These are phyloP conservation scores for Ballota nigra DNA, from an alignment of 257 asterid genomes.

Conservation along the genomic window DNA sequence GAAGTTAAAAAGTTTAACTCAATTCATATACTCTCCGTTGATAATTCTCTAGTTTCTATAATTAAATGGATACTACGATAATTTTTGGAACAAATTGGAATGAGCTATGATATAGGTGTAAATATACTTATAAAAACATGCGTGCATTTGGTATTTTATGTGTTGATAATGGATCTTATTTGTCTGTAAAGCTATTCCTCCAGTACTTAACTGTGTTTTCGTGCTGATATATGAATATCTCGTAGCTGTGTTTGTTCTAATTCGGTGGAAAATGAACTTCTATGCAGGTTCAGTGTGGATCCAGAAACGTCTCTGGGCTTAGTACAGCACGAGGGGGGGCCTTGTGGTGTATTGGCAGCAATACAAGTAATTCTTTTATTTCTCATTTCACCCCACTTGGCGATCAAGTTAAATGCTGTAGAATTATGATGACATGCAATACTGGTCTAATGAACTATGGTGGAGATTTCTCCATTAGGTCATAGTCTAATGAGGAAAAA, in stretches of 20 bases:
- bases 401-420: neutral
- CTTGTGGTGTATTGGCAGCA: neutral
- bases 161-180: neutral
- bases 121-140: no score
- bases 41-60: neutral
- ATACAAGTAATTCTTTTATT: neutral
- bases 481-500: no score
- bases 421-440: neutral
- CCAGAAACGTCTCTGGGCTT: neutral
- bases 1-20: neutral
- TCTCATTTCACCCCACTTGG: neutral
- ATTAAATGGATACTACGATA: neutral
- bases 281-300: neutral
- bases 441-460: no score
- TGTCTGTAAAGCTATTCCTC: no score
- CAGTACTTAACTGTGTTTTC: neutral
- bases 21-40: neutral
- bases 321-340: neutral
- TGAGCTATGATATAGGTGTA: neutral
- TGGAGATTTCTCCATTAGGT: no score
- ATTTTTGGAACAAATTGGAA: neutral
- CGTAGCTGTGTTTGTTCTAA: neutral
- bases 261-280: neutral
- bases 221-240: neutral
- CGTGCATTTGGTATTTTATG: neutral